Evolutionary conservation across 2,329 filamentous ascomycete species (phyloP).

Genomic region (Microcyclospora tardicrescens): DNA sequence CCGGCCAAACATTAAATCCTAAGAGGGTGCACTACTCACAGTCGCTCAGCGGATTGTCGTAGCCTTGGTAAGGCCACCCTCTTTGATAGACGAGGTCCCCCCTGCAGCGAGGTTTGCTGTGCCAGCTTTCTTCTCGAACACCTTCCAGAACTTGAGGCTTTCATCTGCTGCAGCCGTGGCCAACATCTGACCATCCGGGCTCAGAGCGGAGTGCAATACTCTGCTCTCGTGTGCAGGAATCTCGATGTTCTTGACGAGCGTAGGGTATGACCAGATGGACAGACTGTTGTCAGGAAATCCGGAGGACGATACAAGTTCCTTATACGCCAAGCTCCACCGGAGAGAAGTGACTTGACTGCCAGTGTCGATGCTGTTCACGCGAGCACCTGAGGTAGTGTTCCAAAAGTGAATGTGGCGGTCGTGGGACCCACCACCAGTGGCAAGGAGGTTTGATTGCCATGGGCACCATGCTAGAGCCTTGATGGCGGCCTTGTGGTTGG

Average conservation of each 20-base stretch:
- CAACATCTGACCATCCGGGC: conserved; percentile 94
- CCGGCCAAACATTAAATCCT: too few species aligned
- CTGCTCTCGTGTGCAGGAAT: conserved; percentile 95
- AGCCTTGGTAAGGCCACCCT: conserved; percentile 72
- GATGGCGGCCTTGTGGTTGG: conserved; percentile 96
- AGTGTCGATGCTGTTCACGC: conserved; percentile 98
- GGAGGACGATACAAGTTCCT: conserved; percentile 93
- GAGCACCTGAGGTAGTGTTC: conserved; percentile 95
- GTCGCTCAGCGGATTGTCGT: conserved; percentile 49
- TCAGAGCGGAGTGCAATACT: conserved; percentile 91
- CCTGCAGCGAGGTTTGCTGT: conserved; percentile 50
- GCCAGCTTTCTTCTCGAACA: conserved; percentile 96
- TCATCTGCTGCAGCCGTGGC: conserved; percentile 94
- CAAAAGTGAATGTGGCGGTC: conserved; percentile 99
- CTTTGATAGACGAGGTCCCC: conserved; percentile 61
- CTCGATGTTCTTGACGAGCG: conserved; percentile 91
- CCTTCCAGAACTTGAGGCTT: conserved; percentile 99
- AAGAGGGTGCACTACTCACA: too few species aligned
- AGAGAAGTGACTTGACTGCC: conserved; percentile 94
- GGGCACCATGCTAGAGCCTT: conserved; percentile 98
- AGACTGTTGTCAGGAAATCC: conserved; percentile 99
- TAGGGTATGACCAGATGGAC: conserved; percentile 98
- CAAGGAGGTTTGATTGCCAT: conserved; percentile 94
- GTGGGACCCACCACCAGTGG: conserved; percentile 89
- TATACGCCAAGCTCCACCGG: conserved; percentile 92